Evolutionary conservation across 805 yeast genomes (phyloP).

Genomic region (Saturnispora saitoi): DNA sequence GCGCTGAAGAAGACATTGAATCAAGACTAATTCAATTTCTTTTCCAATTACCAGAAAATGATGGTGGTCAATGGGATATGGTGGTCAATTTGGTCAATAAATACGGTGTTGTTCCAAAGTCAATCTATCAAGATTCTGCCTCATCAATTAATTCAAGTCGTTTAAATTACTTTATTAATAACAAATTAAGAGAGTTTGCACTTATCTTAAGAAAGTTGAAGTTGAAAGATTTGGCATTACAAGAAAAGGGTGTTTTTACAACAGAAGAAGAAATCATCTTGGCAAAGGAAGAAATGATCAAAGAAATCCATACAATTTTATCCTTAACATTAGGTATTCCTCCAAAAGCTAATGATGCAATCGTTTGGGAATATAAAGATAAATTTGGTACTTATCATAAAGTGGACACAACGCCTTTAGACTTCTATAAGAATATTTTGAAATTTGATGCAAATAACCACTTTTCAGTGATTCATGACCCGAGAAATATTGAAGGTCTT

Average conservation of each 20-base stretch:
- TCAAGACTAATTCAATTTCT: constrained; percentile 64
- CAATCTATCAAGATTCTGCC: constrained; percentile 62
- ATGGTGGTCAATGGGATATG: constrained; percentile 92
- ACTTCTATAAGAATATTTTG: constrained; percentile 52
- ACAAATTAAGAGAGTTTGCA: constrained; percentile 74
- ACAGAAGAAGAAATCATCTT: constrained; percentile 13
- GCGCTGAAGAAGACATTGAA: constrained; percentile 57
- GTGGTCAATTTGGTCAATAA: constrained; percentile 66
- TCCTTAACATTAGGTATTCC: constrained; percentile 71
- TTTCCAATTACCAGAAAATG: constrained; percentile 58
- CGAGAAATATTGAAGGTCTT: constrained; percentile 62
- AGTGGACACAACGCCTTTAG: constrained; percentile 52
- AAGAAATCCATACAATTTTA: constrained; percentile 58
- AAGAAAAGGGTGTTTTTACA: constrained; percentile 6
- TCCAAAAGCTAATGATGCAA: constrained; percentile 57
- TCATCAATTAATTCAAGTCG: constrained; percentile 45
- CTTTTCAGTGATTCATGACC: constrained; percentile 75
- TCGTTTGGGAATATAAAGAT: constrained; percentile 70
- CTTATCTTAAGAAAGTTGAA: constrained; percentile 50
- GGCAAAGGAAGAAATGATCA: constrained; percentile 35
- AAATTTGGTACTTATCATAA: constrained; percentile 53
- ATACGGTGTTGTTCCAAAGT: constrained; percentile 75
- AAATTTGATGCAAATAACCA: constrained; percentile 41
- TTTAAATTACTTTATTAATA: constrained; percentile 57
- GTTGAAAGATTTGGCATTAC: constrained; percentile 30